Evolutionary conservation across 208 protist species (phyloP).

Genomic region (Leishmania amazonensis): DNA sequence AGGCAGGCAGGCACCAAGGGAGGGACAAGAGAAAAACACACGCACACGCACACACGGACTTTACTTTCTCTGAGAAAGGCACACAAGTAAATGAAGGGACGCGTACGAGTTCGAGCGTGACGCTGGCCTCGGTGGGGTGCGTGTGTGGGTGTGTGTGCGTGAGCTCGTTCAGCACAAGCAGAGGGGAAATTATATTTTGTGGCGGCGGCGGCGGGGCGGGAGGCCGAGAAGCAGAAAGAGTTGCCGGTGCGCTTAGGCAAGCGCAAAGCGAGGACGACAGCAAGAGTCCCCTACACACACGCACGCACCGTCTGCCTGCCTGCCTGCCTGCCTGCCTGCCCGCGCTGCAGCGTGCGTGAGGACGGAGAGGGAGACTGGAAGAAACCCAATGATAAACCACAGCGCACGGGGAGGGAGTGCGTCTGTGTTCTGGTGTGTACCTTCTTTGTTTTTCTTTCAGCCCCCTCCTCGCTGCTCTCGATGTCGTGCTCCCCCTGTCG

Average conservation of each 20-base stretch:
- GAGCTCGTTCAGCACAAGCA: too few species aligned
- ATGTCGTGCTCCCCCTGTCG: neutral
- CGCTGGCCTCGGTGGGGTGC: too few species aligned
- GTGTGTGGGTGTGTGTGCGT: too few species aligned
- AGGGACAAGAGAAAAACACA: too few species aligned
- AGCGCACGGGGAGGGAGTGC: neutral
- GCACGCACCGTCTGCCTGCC: too few species aligned
- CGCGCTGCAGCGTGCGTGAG: neutral
- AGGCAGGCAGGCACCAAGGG: neutral
- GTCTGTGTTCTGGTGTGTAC: neutral
- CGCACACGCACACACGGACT: too few species aligned
- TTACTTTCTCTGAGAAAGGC: too few species aligned
- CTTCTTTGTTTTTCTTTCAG: neutral
- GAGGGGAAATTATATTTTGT: too few species aligned
- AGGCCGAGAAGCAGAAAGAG: too few species aligned
- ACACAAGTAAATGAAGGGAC: too few species aligned
- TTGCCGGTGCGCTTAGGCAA: neutral
- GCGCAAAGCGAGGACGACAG: neutral
- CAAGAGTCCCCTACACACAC: neutral
- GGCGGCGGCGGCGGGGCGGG: too few species aligned
- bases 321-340: neutral
- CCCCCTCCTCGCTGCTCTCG: neutral
- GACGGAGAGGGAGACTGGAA: neutral
- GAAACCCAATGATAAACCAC: neutral
- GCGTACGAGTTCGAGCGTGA: too few species aligned